phyloP scores from a whole-genome alignment of 176 grass and related monocot species.

The Chrysopogon serrulatus region DNA sequence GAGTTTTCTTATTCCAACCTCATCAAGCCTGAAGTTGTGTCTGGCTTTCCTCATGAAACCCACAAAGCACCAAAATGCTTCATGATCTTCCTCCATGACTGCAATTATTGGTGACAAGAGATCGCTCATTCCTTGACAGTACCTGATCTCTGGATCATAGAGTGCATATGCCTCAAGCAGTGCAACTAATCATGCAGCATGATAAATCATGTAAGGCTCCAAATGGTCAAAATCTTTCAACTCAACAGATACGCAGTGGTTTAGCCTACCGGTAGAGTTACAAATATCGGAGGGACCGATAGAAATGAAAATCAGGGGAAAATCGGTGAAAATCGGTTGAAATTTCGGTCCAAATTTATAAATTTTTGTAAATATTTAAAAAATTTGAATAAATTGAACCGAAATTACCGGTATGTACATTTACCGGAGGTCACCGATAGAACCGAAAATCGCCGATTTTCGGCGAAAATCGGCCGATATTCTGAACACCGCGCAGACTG shows the following conservation, averaged over 20 bases:
- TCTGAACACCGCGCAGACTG: too few species aligned
- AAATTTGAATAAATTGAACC: too few species aligned
- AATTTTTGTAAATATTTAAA: too few species aligned
- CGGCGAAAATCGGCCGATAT: too few species aligned
- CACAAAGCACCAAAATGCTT: slow-evolving; percentile 97
- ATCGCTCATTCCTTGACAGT: slow-evolving; percentile 96
- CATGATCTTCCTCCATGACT: slow-evolving; percentile 83
- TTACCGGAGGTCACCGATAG: too few species aligned
- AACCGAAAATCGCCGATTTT: too few species aligned
- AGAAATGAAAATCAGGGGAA: too few species aligned
- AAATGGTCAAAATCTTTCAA: slow-evolving; percentile 80
- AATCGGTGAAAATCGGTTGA: too few species aligned
- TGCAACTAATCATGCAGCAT: slow-evolving; percentile 73
- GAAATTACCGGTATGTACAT: too few species aligned
- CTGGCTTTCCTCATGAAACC: slow-evolving; percentile 93
- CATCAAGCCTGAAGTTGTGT: slow-evolving; percentile 95
- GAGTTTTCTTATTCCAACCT: slow-evolving; percentile 74
- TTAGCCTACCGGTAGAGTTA: too few species aligned
- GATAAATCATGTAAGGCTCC: slow-evolving; percentile 82
- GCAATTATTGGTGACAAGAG: slow-evolving; percentile 85
- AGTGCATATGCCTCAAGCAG: slow-evolving; percentile 85
- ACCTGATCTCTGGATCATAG: slow-evolving; percentile 90
- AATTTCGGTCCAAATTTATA: too few species aligned
- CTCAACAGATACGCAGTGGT: slow-evolving; percentile 47
- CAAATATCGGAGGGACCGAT: too few species aligned